Conservation (phyloP, 768 basidiomycete species). For the Kwoniella sp. region DNA sequence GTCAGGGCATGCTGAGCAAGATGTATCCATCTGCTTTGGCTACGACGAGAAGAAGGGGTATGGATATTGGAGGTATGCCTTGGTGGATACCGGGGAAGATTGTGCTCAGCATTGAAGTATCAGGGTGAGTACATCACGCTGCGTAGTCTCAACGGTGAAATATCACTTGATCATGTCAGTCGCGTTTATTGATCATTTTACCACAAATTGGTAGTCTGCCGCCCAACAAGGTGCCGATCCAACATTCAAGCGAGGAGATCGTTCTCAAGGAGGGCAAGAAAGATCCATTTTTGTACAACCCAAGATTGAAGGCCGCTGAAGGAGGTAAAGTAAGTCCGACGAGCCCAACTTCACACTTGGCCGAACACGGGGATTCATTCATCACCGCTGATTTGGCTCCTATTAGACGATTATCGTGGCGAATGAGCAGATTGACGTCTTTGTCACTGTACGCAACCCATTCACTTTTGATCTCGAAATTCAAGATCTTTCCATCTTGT, state of each 20-base stretch:
- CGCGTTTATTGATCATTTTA: too few species aligned
- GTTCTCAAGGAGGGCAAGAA: conserved; percentile 58
- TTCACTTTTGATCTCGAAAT: conserved; percentile 90
- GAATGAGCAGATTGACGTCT: conserved; percentile 78
- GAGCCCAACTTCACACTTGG: too few species aligned
- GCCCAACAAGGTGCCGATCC: conserved; percentile 68
- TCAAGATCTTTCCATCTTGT: conserved; percentile 80
- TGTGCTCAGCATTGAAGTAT: conserved; percentile 73
- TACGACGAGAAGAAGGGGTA: conserved; percentile 76
- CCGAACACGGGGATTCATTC: not conserved
- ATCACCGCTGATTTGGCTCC: not conserved
- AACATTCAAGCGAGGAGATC: conserved; percentile 63
- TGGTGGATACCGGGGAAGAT: conserved; percentile 83
- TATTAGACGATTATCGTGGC: conserved; percentile 70
- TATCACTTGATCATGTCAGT: too few species aligned
- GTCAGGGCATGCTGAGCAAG: conserved; percentile 77
- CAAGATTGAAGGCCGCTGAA: conserved; percentile 63
- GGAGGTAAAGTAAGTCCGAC: conserved; percentile 66
- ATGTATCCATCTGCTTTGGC: conserved; percentile 72
- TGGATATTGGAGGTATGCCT: conserved; percentile 62
- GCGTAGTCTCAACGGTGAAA: too few species aligned
- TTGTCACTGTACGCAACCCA: conserved; percentile 83
- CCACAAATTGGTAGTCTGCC: conserved; percentile 69
- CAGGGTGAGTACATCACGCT: conserved; percentile 78
- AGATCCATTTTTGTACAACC: conserved; percentile 91